A percentile compares a stretch with the other conserved stretches of the same genome.
Conservation (phyloP, 2,329 filamentous ascomycete species). For the Ceratocystis huliohia region DNA sequence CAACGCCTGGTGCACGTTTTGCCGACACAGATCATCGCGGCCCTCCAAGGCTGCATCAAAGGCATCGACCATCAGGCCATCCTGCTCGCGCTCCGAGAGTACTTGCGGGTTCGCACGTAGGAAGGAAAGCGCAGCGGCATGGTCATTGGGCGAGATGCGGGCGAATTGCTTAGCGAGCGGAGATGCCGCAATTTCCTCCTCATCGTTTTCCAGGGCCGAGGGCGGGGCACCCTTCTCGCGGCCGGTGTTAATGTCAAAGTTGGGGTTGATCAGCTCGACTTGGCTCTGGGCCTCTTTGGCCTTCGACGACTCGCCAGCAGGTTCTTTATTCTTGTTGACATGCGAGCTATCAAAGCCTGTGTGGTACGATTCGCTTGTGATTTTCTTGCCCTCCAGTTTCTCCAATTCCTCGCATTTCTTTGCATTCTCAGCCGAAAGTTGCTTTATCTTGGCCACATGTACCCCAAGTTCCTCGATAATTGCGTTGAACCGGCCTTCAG, state of each 20-base stretch:
- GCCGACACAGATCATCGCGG: constrained; percentile 61
- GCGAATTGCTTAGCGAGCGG: constrained; percentile 70
- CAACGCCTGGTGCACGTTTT: constrained; percentile 86
- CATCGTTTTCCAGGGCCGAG: constrained; percentile 41
- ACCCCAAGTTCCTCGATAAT: constrained; percentile 67
- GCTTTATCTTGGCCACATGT: constrained; percentile 66
- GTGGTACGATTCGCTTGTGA: constrained; percentile 81
- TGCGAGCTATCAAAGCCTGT: constrained; percentile 83
- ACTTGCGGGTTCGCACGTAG: constrained; percentile 67
- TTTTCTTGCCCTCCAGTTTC: constrained; percentile 74
- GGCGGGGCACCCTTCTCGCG: constrained; percentile 19
- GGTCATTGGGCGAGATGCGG: constrained; percentile 62
- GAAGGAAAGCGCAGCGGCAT: constrained; percentile 59
- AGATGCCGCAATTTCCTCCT: constrained; percentile 63
- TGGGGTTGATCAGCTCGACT: constrained; percentile 43
- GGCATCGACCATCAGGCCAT: constrained; percentile 78
- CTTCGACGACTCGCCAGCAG: constrained; percentile 39
- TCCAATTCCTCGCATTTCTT: constrained; percentile 69
- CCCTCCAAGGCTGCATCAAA: constrained; percentile 77
- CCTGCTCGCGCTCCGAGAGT: constrained; percentile 72
- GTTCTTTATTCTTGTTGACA: constrained; percentile 49
- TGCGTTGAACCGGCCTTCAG: constrained; percentile 53
- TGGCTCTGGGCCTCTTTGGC: constrained; percentile 13
- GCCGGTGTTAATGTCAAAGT: constrained; percentile 27
- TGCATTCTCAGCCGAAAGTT: constrained; percentile 62